These are phyloP conservation scores for Colletotrichum sp. DNA, from an alignment of 2,329 filamentous ascomycete species.

Conservation along the genomic window DNA sequence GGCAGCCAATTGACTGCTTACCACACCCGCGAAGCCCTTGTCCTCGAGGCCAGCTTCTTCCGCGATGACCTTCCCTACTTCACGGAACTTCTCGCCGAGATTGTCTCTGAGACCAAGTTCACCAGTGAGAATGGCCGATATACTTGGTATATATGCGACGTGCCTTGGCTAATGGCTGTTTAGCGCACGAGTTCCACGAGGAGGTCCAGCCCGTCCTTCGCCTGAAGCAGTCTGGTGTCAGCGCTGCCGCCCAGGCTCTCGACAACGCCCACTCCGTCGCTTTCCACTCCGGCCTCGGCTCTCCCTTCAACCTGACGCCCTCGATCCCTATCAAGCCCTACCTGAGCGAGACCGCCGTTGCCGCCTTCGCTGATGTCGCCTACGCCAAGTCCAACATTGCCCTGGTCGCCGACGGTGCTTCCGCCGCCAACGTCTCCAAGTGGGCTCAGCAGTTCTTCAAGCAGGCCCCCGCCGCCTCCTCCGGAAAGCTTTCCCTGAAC, in stretches of 20 bases:
- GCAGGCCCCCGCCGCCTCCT: constrained; percentile 61
- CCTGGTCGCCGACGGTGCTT: constrained; percentile 86
- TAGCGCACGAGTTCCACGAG: constrained; percentile 90
- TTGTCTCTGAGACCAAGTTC: constrained; percentile 87
- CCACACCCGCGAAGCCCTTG: constrained; percentile 91
- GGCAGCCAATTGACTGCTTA: constrained; percentile 87
- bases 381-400: constrained; percentile 93
- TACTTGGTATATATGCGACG: not conserved
- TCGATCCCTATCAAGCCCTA: constrained; percentile 79
- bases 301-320: constrained; percentile 74
- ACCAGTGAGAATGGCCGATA: constrained; percentile 59
- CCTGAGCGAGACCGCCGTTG: constrained; percentile 75
- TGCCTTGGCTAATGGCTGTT: constrained; percentile 14
- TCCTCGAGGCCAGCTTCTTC: constrained; percentile 94
- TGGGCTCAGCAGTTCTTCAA: constrained; percentile 96
- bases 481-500: constrained; percentile 58
- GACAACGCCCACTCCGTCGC: constrained; percentile 86
- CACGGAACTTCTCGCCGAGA: constrained; percentile 91
- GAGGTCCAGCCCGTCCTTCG: constrained; percentile 80
- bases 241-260: constrained; percentile 73
- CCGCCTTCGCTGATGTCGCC: constrained; percentile 75
- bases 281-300: constrained; percentile 92
- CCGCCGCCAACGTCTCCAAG: constrained; percentile 76
- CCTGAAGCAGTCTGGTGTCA: constrained; percentile 71
- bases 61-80: constrained; percentile 97